Base-by-base conservation (phyloP, 495 filamentous ascomycete genomes). In the Penicillium steckii region DNA sequence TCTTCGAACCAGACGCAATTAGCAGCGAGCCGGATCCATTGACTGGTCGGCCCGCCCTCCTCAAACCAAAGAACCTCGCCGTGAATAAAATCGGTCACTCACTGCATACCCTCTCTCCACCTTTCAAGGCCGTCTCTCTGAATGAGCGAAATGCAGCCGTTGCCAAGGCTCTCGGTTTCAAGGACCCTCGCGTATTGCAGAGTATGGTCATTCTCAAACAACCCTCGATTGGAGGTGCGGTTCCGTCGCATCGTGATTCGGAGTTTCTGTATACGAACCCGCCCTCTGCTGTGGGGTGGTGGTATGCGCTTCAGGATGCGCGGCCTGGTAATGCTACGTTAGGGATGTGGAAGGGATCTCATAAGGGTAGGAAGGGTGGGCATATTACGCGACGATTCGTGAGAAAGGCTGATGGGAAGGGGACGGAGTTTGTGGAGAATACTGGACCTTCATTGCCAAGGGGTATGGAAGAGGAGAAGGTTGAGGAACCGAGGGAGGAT, bases 161-260 rank as follows among this genome's bases (percentile, higher is more conserved):
- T 21, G 91, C 92, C 6, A 70, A 70, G 13, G 78, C 76, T 1
- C 71, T 98, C 10, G 84, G 85, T 1, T 96, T 95, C 70, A 50
- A 47, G 0, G 85, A 94, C 61, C 91, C 94, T 0, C 71, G 75
- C 29, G 79, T 88, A 1, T 75, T 98, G 52, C 94, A 98, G 75
- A 91, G 87, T 60, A 98, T 98, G 94, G 80, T 97, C 7, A 98
- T 98, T 56, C 95, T 90, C 80, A 98, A 98, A 66, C 94, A 97
- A 70, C 93, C 94, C 7, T 88, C 91, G 66, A 97, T 98, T 29
- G 94, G 94, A 19, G 94, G 88, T 13, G 83, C 85, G 1, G 94
- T 97, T 30, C 89, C 82, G 2, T 78, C 88, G 13, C 94, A 98
- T 67, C 92, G 95, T 66, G 94, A 97, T 70, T 87, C 80, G 45